Base-by-base conservation (phyloP, 1,284 basidiomycete species). In the Rhodotorula sp. region DNA sequence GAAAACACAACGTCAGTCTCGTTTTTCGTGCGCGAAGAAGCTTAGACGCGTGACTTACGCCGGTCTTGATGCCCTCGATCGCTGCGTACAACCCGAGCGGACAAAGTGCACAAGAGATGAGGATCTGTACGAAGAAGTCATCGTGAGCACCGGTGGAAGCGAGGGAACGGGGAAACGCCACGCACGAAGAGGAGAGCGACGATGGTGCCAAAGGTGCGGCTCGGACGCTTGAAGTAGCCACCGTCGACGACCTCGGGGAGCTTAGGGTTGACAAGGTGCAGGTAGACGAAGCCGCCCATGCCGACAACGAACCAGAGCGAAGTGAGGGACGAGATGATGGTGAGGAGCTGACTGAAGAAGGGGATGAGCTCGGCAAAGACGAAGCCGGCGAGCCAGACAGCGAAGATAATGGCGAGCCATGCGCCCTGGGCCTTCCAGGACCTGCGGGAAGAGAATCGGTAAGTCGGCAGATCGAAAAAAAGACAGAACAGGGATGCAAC, bases 311-410 rank as follows among this genome's bases (percentile, higher is more conserved):
- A 66, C 64, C 64, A 66, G 38, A 58, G 34, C 49, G 58, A 60
- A 38, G 48, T 52, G 49, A 60, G 50, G 26, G 43, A 60, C 49
- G 64, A 66, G 26, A 66, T 58, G 57, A 66, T 66, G 50, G 64
- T 66, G 64, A 66, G 64, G 50, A 66, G 64, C 31, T 57, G 31
- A 50, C 43, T 54, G 64, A 66, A 66, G 58, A 66, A 66, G 54
- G 63, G 66, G 16, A 67, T 67, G 15, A 67, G 54, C 60, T 67
- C 66, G 47, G 66, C 66, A n/a, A 67, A 18, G 34, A 67, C 47
- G 54, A 67, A 67, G 21, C 54, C 66, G 47, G 57, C 14, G 31
- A 16, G 21, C 19, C 28, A 67, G 45, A 62, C 56, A 21, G n/a
- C 7, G 45, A 2, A 28, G 54, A 67, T 34, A 47, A 67, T 67